phyloP scores from a whole-genome alignment of 129 eudicot genomes.

The Deinandra increscens region DNA sequence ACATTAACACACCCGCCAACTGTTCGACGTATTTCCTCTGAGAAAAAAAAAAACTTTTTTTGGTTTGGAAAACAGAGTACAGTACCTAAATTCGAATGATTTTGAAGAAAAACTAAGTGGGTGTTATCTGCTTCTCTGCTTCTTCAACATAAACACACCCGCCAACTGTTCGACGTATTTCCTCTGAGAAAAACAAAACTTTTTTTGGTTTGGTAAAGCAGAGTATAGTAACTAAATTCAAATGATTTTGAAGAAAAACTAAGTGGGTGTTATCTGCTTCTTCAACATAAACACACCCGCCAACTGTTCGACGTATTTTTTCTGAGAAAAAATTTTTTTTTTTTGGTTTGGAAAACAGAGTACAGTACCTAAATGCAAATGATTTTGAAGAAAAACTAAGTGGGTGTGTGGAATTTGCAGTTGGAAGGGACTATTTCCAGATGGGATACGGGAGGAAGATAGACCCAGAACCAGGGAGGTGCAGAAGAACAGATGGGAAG shows the following conservation, averaged over 20 bases:
- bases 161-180: too few relatives aligned
- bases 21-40: constrained; percentile 13
- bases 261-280: too few relatives aligned
- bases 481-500: constrained; percentile 62
- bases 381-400: neutral
- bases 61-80: too few relatives aligned
- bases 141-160: too few relatives aligned
- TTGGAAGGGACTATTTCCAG: constrained; percentile 52
- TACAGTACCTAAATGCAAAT: neutral
- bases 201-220: too few relatives aligned
- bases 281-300: neutral
- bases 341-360: too few relatives aligned
- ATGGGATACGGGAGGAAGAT: constrained; percentile 18
- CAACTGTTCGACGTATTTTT: constrained; percentile 21
- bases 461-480: constrained; percentile 68
- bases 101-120: neutral
- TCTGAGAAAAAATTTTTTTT: neutral
- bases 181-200: too few relatives aligned
- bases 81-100: neutral
- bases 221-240: too few relatives aligned
- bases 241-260: too few relatives aligned
- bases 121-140: too few relatives aligned
- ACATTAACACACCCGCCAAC: constrained; percentile 1
- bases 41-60: too few relatives aligned
- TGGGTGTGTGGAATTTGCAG: constrained; percentile 34